Base-by-base conservation (phyloP, 2,329 filamentous ascomycete species). In the Ceratocystis colombiana region DNA sequence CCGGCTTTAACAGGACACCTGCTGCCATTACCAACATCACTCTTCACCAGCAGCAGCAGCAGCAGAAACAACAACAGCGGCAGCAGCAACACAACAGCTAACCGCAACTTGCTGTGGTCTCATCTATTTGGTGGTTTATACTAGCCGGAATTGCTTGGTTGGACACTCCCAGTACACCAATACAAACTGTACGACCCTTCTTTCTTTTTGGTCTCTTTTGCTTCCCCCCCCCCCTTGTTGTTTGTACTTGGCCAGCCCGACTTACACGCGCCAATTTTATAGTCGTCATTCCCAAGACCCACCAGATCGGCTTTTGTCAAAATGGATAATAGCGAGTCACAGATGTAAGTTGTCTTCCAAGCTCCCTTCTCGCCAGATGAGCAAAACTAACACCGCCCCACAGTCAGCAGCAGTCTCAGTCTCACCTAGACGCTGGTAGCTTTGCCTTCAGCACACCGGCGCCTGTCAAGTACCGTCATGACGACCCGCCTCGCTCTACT, bases 261-360 rank as follows among this genome's bases (percentile, higher is more conserved):
- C 53, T 59, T 33, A 28, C 22, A 59, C 28, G 37, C 22, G 5
- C 53, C 30, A 59, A 41, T 41, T 59, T 28, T n/a, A 25, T 59
- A 59, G 22, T 25, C 53, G 28, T 33, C 30, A 59, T 25, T 10
- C 28, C 53, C 17, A 48, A 48, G 45, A 48, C 61, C 44, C 30
- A 25, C 37, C 20, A 62, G 22, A 46, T 17, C 41, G n/a, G 8
- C 15, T 41, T 41, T 41, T 5, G 72, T 20, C 74, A 74, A 73
- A 75, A 82, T 83, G 80, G 78, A 82, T 72, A 75, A 79, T 69
- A 77, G 74, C 72, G 79, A 82, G 71, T 74, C 77, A 72, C 78
- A 81, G 71, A 72, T 82, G 81, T 84, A 80, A 74, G 80, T 72
- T 70, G 71, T 68, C 71, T 33, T 71, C 70, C 69, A 70, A 70